Evolutionary conservation across 768 basidiomycete genomes (phyloP).

Genomic region (Xanthoconium stramineum): DNA sequence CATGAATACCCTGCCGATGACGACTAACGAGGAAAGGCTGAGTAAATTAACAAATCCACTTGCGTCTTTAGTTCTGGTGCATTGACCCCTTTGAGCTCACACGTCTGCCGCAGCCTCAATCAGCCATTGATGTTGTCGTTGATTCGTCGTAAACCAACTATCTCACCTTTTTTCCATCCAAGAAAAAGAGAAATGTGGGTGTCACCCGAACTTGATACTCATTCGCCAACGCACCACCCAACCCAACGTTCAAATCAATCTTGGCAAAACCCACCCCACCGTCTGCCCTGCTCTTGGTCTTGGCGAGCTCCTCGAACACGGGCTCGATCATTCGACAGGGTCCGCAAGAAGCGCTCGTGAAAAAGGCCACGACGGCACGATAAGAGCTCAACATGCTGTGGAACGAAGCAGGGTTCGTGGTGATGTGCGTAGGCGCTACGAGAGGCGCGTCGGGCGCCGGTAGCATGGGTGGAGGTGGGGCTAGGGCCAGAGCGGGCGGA

Average conservation of each 20-base stretch:
- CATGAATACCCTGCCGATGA: neutral
- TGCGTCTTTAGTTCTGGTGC: slow-evolving; percentile 66
- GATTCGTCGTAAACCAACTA: neutral
- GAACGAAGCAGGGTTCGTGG: slow-evolving; percentile 75
- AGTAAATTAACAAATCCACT: slow-evolving; percentile 68
- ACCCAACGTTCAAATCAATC: slow-evolving; percentile 73
- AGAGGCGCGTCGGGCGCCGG: slow-evolving; percentile 44
- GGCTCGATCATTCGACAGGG: slow-evolving; percentile 86
- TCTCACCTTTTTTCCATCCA: slow-evolving; percentile 68
- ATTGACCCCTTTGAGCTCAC: slow-evolving; percentile 73
- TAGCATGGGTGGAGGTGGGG: slow-evolving; percentile 23
- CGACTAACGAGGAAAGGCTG: slow-evolving; percentile 75
- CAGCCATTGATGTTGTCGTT: neutral
- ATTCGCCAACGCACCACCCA: slow-evolving; percentile 55
- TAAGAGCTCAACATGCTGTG: slow-evolving; percentile 60
- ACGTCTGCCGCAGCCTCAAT: slow-evolving; percentile 39
- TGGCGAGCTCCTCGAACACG: slow-evolving; percentile 73
- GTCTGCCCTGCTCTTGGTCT: slow-evolving; percentile 48
- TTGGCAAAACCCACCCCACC: slow-evolving; percentile 70
- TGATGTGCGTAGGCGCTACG: slow-evolving; percentile 62
- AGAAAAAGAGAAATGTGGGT: slow-evolving; percentile 88
- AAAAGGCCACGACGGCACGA: slow-evolving; percentile 74
- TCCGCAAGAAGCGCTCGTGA: slow-evolving; percentile 71
- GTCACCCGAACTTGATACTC: slow-evolving; percentile 71
- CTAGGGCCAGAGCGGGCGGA: slow-evolving; percentile 5